Conservation (phyloP, 768 basidiomycete genomes). For the Psilocybe cubensis region DNA sequence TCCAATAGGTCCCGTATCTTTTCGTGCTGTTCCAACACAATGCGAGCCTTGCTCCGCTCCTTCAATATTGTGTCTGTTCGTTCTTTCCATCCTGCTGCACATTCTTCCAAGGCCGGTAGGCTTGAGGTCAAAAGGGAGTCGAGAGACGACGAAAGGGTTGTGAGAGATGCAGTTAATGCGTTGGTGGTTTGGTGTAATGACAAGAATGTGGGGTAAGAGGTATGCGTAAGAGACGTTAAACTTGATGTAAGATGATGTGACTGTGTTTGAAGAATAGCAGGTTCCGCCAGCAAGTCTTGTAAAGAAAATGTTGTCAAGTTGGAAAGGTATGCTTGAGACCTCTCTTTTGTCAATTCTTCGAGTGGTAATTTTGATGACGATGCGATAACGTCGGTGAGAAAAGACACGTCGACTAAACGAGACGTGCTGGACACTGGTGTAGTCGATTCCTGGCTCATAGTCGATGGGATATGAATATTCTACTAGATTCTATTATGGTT, state of each 20-base stretch:
- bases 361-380: conserved; percentile 30
- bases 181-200: conserved; percentile 83
- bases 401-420: conserved; percentile 32
- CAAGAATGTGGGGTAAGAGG: conserved; percentile 91
- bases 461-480: background rate
- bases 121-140: conserved; percentile 63
- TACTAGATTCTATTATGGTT: too few relatives aligned
- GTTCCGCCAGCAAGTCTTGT: conserved; percentile 70
- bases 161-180: conserved; percentile 72
- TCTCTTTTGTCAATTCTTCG: conserved; percentile 28
- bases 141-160: conserved; percentile 76
- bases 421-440: conserved; percentile 25
- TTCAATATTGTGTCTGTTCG: conserved; percentile 75
- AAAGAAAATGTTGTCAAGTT: conserved; percentile 71
- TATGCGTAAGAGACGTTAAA: conserved; percentile 86
- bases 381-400: conserved; percentile 34
- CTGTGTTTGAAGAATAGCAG: conserved; percentile 78
- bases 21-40: conserved; percentile 94
- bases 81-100: conserved; percentile 71
- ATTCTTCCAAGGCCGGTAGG: conserved; percentile 78
- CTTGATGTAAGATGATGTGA: conserved; percentile 88
- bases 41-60: conserved; percentile 73
- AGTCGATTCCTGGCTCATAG: conserved; percentile 20
- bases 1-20: conserved; percentile 92
- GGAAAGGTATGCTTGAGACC: conserved; percentile 58